Evolutionary conservation across 2,329 filamentous ascomycete genomes (phyloP).

Genomic region (Penicillium brasilianum): DNA sequence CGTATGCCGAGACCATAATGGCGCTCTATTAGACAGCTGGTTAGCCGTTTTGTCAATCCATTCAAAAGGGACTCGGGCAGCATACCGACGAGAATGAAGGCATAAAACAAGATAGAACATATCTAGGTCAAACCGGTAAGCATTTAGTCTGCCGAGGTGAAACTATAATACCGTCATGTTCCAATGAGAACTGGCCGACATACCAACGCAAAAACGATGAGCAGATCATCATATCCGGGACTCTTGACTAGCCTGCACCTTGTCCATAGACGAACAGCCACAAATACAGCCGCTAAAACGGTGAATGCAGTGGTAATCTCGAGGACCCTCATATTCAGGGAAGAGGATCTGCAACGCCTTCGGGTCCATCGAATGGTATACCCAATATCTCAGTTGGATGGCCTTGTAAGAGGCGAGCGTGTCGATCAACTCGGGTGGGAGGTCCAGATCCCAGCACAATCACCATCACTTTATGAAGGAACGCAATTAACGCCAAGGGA

Average conservation of each 20-base stretch:
- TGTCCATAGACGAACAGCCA: constrained; percentile 32
- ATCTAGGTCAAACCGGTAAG: constrained; percentile 11
- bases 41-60: constrained; percentile 1
- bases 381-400: not conserved
- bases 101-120: constrained; percentile 10
- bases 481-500: not conserved
- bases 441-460: not conserved
- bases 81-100: constrained; percentile 25
- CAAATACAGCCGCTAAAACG: constrained; percentile 24
- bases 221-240: constrained; percentile 37
- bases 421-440: not conserved
- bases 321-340: constrained; percentile 31
- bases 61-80: not conserved
- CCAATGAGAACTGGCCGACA: not conserved
- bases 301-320: constrained; percentile 29
- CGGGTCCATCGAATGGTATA: not conserved
- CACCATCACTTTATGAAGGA: not conserved
- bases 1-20: constrained; percentile 31
- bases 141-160: not conserved
- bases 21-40: constrained; percentile 17
- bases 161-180: too few relatives aligned
- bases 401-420: not conserved
- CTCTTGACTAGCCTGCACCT: constrained; percentile 30
- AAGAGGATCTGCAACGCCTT: not conserved
- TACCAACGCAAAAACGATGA: constrained; percentile 32